Conservation (phyloP, 2,329 filamentous ascomycete species). For the Talaromyces sp. region DNA sequence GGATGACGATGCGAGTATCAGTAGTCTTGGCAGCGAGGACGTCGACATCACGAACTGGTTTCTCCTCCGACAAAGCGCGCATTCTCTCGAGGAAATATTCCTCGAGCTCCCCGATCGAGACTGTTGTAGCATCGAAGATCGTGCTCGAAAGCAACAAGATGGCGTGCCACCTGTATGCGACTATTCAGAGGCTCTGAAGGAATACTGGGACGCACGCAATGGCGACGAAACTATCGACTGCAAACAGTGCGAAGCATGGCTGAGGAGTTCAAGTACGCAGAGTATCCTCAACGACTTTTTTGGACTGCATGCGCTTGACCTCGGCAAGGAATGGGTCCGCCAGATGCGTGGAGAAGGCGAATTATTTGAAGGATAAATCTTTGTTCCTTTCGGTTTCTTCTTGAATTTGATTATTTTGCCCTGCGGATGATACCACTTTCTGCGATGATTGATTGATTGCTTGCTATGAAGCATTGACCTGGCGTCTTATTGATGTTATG, state of each 20-base stretch:
- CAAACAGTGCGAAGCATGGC: constrained; percentile 26
- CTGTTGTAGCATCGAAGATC: constrained; percentile 26
- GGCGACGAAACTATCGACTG: constrained; percentile 26
- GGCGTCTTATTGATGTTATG: constrained; percentile 10
- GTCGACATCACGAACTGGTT: constrained; percentile 30
- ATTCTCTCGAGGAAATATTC: constrained; percentile 26
- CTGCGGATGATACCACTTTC: constrained; percentile 19
- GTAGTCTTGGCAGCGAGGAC: constrained; percentile 26
- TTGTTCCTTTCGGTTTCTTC: constrained; percentile 1
- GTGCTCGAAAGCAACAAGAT: constrained; percentile 17
- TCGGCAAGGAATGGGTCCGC: constrained; percentile 28
- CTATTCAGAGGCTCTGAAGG: constrained; percentile 27
- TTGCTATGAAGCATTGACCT: constrained; percentile 13
- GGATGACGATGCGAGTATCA: constrained; percentile 27
- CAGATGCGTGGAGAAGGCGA: constrained; percentile 29
- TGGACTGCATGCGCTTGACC: constrained; percentile 25
- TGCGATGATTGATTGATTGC: constrained; percentile 16
- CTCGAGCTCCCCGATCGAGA: constrained; percentile 26
- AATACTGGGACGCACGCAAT: constrained; percentile 29
- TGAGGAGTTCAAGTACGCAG: constrained; percentile 29
- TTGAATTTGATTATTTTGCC: background rate
- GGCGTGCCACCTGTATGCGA: constrained; percentile 20
- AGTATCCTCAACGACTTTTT: constrained; percentile 28
- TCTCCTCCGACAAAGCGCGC: constrained; percentile 26
- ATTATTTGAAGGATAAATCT: constrained; percentile 19